phyloP scores from a whole-genome alignment of 2,329 filamentous ascomycete species.

The Kalaharituber pfeilii region DNA sequence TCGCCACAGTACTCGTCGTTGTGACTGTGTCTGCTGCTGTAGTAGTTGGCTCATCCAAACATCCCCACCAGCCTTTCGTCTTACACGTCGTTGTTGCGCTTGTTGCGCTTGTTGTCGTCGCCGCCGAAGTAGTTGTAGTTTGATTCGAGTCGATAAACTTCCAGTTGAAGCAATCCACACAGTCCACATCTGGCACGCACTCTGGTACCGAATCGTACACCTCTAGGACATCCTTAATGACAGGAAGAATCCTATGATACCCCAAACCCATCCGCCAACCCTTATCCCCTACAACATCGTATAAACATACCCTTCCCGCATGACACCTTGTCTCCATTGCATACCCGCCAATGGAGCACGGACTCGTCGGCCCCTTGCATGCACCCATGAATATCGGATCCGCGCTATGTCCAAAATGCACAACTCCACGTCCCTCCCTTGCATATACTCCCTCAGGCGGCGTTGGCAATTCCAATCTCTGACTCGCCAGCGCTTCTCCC shows the following conservation, averaged over 20 bases:
- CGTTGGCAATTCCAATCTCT: conserved; percentile 64
- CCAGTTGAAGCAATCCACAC: conserved; percentile 81
- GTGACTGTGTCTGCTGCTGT: conserved; percentile 13
- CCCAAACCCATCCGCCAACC: conserved; percentile 84
- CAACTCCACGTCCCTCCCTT: conserved; percentile 48
- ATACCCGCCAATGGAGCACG: conserved; percentile 82
- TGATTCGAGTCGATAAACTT: conserved; percentile 91
- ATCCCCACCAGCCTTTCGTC: conserved; percentile 22
- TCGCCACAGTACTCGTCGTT: conserved; percentile 7
- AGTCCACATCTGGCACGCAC: conserved; percentile 60
- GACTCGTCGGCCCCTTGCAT: conserved; percentile 76
- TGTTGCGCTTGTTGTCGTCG: conserved; percentile 32
- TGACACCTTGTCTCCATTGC: conserved; percentile 89
- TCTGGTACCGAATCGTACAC: conserved; percentile 65
- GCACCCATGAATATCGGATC: conserved; percentile 89
- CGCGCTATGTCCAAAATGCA: conserved; percentile 87
- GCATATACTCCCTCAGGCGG: conserved; percentile 44
- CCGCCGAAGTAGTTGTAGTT: conserved; percentile 45
- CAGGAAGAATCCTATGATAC: conserved; percentile 74
- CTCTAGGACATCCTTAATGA: conserved; percentile 73
- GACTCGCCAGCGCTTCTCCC: conserved; percentile 73
- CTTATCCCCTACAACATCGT: conserved; percentile 80
- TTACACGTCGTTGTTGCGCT: conserved; percentile 23
- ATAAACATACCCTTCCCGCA: conserved; percentile 70
- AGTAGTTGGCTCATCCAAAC: conserved; percentile 17